phyloP scores from a whole-genome alignment of 371 early-diverging fungal genomes.

The Coemansia sp. region DNA sequence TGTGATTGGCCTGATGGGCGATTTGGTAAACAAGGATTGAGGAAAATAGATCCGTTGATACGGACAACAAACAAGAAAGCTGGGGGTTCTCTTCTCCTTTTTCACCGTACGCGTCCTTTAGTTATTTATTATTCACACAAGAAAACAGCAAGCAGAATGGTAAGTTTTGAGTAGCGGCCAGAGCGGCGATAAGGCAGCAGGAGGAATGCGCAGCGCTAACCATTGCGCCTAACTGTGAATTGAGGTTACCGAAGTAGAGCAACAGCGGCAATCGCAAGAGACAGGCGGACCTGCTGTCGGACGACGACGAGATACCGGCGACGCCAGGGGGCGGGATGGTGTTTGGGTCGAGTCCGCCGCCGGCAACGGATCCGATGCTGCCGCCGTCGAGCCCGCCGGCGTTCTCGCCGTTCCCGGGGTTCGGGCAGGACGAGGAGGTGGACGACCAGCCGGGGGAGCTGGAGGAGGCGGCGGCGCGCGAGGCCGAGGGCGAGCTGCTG shows the following conservation, averaged over 20 bases:
- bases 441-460: conserved; percentile 35
- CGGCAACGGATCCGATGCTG: conserved; percentile 23
- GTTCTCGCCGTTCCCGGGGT: conserved; percentile 45
- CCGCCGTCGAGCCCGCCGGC: conserved; percentile 54
- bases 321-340: conserved; percentile 53
- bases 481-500: conserved; percentile 50
- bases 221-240: no score
- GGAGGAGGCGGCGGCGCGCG: conserved; percentile 34
- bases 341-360: conserved; percentile 52
- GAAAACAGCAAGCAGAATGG: no score
- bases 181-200: no score
- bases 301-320: conserved; percentile 45
- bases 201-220: no score
- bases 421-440: conserved; percentile 10
- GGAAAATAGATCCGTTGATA: no score
- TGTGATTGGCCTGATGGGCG: no score
- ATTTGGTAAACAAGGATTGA: no score
- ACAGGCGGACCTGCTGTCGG: conserved; percentile 47
- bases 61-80: no score
- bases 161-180: no score
- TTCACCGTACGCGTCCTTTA: no score
- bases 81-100: no score
- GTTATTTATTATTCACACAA: no score
- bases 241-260: conserved; percentile 11
- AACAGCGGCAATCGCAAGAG: conserved; percentile 42